Base-by-base conservation (phyloP, 495 filamentous ascomycete species). In the Tuber melanosporum region DNA sequence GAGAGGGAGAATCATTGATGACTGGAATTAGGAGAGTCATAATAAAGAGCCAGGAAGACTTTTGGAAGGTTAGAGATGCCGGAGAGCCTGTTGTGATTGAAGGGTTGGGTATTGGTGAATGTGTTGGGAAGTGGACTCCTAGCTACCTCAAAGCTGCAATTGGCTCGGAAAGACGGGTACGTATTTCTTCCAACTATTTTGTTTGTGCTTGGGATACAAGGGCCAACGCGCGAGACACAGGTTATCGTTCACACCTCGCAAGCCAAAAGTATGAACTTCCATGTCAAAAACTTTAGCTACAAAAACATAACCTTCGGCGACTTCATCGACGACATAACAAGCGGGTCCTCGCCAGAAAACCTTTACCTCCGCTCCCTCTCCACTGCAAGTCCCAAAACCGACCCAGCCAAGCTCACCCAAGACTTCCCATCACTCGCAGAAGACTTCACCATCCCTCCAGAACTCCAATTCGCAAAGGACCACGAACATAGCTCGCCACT, bases 311-410 rank as follows among this genome's bases (percentile, higher is more conserved):
- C 84, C 12, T 93, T 97, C 74, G 87, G 87, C 0, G 87, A 89
- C 1, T 94, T 97, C 81, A 85, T 94, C 41, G 84, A 90, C 46
- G 87, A 89, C 52, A 87, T 92, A 44, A 80, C 85, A 73, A 76
- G 79, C n/a, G 44, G 72, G 19, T 47, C 74, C 20, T 80, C 83
- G 20, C 91, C 92, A 32, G 89, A 88, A 71, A 89, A 86, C 76
- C 85, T 94, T 32, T 97, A 97, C 84, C 87, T 97, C 22, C 89
- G 94, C 70, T 89, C 92, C 19, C 86, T 96, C 20, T 93, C 93
- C 2, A 82, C 86, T 2, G 87, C 89, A 3, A 89, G 91, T 43
- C 92, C 93, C 17, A 85, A 89, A 17, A 89, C 90, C 71, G 86
- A 90, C 46, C 91, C 93, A 12, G 90, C 93, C 2, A 86, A 89